Conservation (phyloP, 495 filamentous ascomycete species). For the Corynascus novoguineensis region DNA sequence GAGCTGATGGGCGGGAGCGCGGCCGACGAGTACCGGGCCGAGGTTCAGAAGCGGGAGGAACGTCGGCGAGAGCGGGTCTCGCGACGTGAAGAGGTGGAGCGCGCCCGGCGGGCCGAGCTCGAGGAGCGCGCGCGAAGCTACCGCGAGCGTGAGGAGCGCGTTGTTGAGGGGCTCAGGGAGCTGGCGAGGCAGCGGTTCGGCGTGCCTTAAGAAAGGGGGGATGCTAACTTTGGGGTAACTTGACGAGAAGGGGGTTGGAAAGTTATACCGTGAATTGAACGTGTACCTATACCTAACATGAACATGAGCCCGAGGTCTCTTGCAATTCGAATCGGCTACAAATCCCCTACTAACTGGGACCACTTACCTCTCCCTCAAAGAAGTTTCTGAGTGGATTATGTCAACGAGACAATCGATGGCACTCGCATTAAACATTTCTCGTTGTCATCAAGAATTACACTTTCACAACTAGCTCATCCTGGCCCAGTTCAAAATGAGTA, state of each 20-base stretch:
- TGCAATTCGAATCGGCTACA: too few relatives aligned
- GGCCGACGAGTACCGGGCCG: conserved; percentile 50
- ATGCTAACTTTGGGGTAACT: background rate
- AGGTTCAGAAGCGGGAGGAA: conserved; percentile 49
- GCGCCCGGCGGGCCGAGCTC: conserved; percentile 56
- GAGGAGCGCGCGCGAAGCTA: conserved; percentile 56
- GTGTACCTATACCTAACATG: too few relatives aligned
- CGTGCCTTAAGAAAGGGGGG: background rate
- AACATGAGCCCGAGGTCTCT: too few relatives aligned
- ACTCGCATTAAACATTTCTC: too few relatives aligned
- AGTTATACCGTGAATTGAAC: background rate
- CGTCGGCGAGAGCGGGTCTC: conserved; percentile 62
- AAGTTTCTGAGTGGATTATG: too few relatives aligned
- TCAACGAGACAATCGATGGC: too few relatives aligned
- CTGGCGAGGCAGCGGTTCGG: conserved; percentile 59
- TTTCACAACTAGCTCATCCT: too few relatives aligned
- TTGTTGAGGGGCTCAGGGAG: conserved; percentile 59
- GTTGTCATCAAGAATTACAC: too few relatives aligned
- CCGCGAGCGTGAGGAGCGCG: conserved; percentile 57
- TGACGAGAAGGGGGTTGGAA: background rate
- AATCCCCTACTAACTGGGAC: too few relatives aligned
- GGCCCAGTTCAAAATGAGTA: background rate
- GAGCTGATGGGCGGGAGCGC: conserved; percentile 54
- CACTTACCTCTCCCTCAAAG: too few relatives aligned
- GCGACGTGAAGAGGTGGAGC: conserved; percentile 56